Evolutionary conservation across 75 land plant species (phyloP).

Genomic region (Ceratopteris richardii): DNA sequence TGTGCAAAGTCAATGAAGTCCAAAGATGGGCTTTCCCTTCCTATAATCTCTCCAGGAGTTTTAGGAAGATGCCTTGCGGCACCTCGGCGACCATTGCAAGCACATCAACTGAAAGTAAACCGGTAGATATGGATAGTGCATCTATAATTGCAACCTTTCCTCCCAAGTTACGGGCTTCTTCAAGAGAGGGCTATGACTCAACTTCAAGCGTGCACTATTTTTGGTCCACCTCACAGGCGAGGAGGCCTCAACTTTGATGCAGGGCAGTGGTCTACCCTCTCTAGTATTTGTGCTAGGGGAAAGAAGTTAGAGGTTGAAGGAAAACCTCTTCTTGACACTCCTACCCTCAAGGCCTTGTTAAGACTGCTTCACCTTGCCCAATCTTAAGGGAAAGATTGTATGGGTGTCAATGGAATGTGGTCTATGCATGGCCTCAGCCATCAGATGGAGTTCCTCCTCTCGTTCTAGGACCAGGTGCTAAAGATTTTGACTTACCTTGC

Average conservation of each 20-base stretch:
- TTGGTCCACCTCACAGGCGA: conserved; percentile 41
- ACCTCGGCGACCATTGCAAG: too few species aligned
- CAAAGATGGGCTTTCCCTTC: too few species aligned
- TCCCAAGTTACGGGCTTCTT: too few species aligned
- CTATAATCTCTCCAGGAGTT: too few species aligned
- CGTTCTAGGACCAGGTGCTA: conserved; percentile 65
- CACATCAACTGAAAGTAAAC: too few species aligned
- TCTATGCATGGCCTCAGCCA: conserved; percentile 73
- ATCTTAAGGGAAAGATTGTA: conserved; percentile 72
- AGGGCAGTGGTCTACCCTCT: conserved; percentile 10
- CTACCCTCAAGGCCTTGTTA: conserved; percentile 57
- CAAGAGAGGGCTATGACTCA: conserved; percentile 88
- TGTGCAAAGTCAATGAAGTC: too few species aligned
- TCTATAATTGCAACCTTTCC: too few species aligned
- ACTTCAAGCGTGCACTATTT: conserved; percentile 56
- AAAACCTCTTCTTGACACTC: conserved; percentile 64
- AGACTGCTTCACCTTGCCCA: conserved; percentile 72
- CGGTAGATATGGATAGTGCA: too few species aligned
- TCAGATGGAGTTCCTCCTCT: conserved; percentile 80
- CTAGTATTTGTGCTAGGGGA: conserved; percentile 28
- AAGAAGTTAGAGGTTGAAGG: conserved; percentile 56
- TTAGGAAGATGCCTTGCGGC: too few species aligned
- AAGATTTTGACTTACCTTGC: conserved; percentile 76
- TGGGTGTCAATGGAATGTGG: conserved; percentile 63
- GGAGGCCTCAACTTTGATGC: conserved; percentile 25